Base-by-base conservation (phyloP, 2,329 filamentous ascomycete species). In the Geosmithia putterillii region DNA sequence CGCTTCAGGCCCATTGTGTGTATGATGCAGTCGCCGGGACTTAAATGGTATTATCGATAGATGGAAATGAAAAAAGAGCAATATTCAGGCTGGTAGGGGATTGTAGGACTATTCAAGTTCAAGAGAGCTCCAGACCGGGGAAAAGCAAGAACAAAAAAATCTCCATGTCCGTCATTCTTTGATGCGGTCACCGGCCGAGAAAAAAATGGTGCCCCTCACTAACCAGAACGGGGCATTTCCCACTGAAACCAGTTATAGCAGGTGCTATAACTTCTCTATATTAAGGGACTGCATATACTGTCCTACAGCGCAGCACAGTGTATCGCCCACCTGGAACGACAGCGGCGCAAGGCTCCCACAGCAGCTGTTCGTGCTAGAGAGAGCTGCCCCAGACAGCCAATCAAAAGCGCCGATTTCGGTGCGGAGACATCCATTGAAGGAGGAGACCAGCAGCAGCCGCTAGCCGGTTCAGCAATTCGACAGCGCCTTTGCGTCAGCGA, bases 1-100 rank as follows among this genome's bases (percentile, higher is more conserved):
- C 70, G 58, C 56, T 73, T 74, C 53, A 70, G 72, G 38, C 68
- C 67, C 70, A 73, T 72, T 40, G n/a, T 36, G 4, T 32, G 28
- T 6, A 32, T 32, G 28, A 32, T 32, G 28, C 10, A 14, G 10
- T 32, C 6, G 28, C 28, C 15, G 28, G 28, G 10, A 32, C 10
- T 7, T 9, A 12, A 32, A 14, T 32, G 10, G 6, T 32, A 32
- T 32, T 25, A 25, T 12, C 10, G 28, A 32, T 32, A 12, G 4
- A 7, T 32, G 10, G 15, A 7, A 32, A 32, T 32, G 28, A 32
- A 32, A 12, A 32, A 14, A 32, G 15, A 32, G 28, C 28, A 32
- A 14, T 6, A 25, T 7, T 25, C 23, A 25, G 7, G 23, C 6
- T 25, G 15, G 10, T 14, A 12, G 15, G 15, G 28, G 10, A 32